Base-by-base conservation (phyloP, 2,329 filamentous ascomycete species). In the Raffaelea arxii region DNA sequence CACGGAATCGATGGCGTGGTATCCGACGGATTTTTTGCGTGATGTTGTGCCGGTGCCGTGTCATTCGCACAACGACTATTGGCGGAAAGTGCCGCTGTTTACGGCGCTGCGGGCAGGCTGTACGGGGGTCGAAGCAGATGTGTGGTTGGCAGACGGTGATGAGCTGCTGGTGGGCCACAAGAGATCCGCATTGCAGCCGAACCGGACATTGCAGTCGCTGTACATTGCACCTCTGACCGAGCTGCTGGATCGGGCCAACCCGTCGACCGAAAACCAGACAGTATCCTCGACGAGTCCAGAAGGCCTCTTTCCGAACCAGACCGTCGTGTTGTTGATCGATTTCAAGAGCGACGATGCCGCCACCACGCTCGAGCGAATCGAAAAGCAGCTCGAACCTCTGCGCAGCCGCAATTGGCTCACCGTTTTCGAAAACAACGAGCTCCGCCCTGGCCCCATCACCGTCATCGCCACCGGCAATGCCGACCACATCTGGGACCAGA, bases 31-130 rank as follows among this genome's bases (percentile, higher is more conserved):
- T 46, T 74, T 77, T 49, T 69, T 74, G 9, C 65, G 68, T 12
- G 71, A 75, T 47, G 54, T 56, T 9, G 30, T 47, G 41, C 53
- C 54, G 22, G 46, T 55, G 18, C 43, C 53, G 12, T 55, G 53
- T 48, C 80, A 84, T 58, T 82, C 77, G 2, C 81, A 85, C 57
- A 84, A 85, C 53, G 82, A 86, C 60, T 86, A 85, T 60, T 82
- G 78, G 78, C 72, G 78, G 25, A 67, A 67, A n/a, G 67, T 74
- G 0, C 80, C 82, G 0, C 67, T 87, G 6, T 80, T 75, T 53
- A 77, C 78, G 21, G 82, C 82, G 24, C 60, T 82, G 2, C 61
- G 65, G 11, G 70, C 71, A 4, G 77, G 78, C 16, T 82, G 77
- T 53, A 73, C 76, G 14, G 74, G 78, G 18, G 69, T 84, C 10